Evolutionary conservation across 257 asterid genomes (phyloP).

Genomic region (Plantago ovata): DNA sequence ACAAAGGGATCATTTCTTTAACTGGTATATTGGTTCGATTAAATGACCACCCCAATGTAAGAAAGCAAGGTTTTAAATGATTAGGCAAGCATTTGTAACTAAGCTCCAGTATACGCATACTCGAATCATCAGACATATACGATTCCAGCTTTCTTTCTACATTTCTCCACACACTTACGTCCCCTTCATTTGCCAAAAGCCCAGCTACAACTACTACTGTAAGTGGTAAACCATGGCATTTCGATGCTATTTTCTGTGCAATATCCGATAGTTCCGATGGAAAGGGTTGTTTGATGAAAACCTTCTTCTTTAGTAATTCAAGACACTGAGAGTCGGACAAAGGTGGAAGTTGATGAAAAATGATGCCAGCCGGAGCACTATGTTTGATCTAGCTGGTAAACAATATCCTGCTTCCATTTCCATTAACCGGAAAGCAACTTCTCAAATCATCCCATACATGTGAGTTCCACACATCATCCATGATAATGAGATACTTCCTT

Average conservation of each 20-base stretch:
- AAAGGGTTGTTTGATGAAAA: neutral
- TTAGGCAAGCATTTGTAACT: constrained; percentile 1
- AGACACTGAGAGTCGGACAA: neutral
- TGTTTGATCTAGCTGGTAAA: constrained; percentile 22
- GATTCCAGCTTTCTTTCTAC: neutral
- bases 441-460: neutral
- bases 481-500: constrained; percentile 26
- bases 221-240: constrained; percentile 1
- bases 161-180: neutral
- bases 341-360: neutral
- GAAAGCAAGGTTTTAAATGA: neutral
- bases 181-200: neutral
- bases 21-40: neutral
- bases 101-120: neutral
- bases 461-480: constrained; percentile 38
- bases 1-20: neutral
- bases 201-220: constrained; percentile 1
- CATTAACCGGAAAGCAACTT: constrained; percentile 13
- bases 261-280: neutral
- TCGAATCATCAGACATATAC: neutral
- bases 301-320: neutral
- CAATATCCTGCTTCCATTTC: constrained; percentile 26
- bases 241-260: neutral
- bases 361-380: neutral
- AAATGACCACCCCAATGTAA: neutral